These are phyloP conservation scores for Dipodascus albidus DNA, from an alignment of 805 yeast genomes.

Conservation along the genomic window DNA sequence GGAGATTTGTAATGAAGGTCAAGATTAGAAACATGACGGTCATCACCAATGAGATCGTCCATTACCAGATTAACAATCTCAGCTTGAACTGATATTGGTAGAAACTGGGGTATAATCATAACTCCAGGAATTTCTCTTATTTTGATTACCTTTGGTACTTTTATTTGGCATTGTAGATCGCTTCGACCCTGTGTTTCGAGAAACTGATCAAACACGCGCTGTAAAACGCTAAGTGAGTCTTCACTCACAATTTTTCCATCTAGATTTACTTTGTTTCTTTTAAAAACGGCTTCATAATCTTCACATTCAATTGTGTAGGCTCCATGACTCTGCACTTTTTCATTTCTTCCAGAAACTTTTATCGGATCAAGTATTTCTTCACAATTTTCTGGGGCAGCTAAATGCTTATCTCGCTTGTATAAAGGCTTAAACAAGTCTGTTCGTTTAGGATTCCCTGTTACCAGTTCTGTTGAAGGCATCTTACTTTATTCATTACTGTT, in stretches of 20 bases:
- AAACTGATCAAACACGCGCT: background rate
- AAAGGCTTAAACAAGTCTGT: slow-evolving; percentile 18
- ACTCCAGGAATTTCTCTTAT: slow-evolving; percentile 27
- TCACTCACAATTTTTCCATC: too few relatives aligned
- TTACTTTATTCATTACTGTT: background rate
- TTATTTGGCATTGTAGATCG: background rate
- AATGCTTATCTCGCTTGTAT: slow-evolving; percentile 16
- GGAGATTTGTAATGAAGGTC: slow-evolving; percentile 24
- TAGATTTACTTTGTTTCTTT: background rate
- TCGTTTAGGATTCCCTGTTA: too few relatives aligned
- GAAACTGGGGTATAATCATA: slow-evolving; percentile 16
- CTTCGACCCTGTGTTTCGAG: slow-evolving; percentile 1
- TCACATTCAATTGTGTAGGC: background rate
- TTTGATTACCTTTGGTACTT: slow-evolving; percentile 9
- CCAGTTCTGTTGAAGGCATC: background rate
- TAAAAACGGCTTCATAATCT: background rate
- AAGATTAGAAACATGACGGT: slow-evolving; percentile 26
- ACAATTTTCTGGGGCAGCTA: slow-evolving; percentile 8
- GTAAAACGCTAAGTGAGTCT: too few relatives aligned
- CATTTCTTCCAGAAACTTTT: background rate
- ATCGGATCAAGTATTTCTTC: slow-evolving; percentile 2
- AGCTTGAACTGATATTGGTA: slow-evolving; percentile 20
- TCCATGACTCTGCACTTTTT: slow-evolving; percentile 6
- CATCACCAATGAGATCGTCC: slow-evolving; percentile 23
- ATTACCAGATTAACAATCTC: slow-evolving; percentile 21